Evolutionary conservation across 106 monocot species (phyloP), one percentile per base, ranked within the genome.

Genomic region (Acanthochlamys bracteata): DNA sequence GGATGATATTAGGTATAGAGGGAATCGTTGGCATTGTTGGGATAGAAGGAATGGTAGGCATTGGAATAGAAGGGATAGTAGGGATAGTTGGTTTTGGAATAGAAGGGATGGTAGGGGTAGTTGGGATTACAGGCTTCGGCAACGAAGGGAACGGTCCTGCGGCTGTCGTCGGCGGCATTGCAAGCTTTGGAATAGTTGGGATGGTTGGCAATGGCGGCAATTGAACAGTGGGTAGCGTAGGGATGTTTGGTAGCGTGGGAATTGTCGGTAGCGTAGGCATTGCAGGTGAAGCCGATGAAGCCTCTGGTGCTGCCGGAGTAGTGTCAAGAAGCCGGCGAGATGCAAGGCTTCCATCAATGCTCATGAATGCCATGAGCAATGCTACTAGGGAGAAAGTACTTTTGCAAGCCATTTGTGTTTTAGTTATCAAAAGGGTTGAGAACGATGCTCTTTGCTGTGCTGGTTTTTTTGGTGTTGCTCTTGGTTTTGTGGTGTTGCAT

Each of bases 301-400:
- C 62, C 0, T n/a, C n/a, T n/a, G n/a, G n/a, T n/a, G n/a, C n/a
- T n/a, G n/a, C n/a, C n/a, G n/a, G n/a, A n/a, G 62, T 40, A 41
- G 62, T 62, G 41, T 62, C 62, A 1, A 62, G 41, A n/a, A 62
- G 62, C 41, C 10, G 62, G 62, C 62, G 62, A 8, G 62, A 40
- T 12, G 41, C 62, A 17, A 19, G 40, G 62, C 62, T 42, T 20
- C 7, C 41, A 19, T 62, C 25, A 25, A 19, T 60, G 22, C 22
- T 2, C 24, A 33, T 12, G 19, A 11, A 43, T 9, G 0, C 43
- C 4, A 24, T n/a, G 7, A 41, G 15, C 22, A 22, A 7, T 66
- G 25, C n/a, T n/a, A n/a, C n/a, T n/a, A n/a, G n/a, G n/a, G n/a
- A n/a, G n/a, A n/a, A n/a, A n/a, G n/a, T n/a, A n/a, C n/a, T n/a